phyloP scores from a whole-genome alignment of 2,329 filamentous ascomycete genomes.

The Ophiostoma sp. region DNA sequence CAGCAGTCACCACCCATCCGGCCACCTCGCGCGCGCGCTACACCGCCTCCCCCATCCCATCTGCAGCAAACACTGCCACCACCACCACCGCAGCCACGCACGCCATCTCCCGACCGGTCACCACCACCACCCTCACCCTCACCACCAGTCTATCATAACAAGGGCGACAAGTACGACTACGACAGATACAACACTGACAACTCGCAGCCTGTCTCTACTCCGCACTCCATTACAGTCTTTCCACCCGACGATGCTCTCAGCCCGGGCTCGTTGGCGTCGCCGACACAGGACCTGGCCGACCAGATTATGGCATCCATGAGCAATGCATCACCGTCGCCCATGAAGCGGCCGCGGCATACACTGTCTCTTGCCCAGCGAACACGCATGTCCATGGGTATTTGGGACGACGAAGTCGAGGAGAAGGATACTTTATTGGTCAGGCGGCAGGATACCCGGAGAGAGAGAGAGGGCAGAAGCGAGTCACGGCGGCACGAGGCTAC shows the following conservation, averaged over 20 bases:
- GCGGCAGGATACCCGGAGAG: slow-evolving; percentile 14
- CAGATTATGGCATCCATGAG: slow-evolving; percentile 52
- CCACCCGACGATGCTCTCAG: slow-evolving; percentile 14
- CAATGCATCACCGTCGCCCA: slow-evolving; percentile 52
- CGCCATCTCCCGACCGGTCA: slow-evolving; percentile 20
- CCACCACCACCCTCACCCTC: slow-evolving; percentile 15
- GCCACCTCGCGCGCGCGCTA: background rate
- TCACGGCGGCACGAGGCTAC: slow-evolving; percentile 18
- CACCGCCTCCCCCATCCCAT: background rate
- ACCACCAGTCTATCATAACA: background rate
- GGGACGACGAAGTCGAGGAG: slow-evolving; percentile 30
- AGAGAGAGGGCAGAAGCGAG: background rate
- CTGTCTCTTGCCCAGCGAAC: slow-evolving; percentile 72
- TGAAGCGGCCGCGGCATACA: slow-evolving; percentile 50
- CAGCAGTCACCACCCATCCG: slow-evolving; percentile 21
- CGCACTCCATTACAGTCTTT: slow-evolving; percentile 18
- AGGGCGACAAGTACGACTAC: background rate
- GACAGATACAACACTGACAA: slow-evolving; percentile 5
- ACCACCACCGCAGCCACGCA: slow-evolving; percentile 5
- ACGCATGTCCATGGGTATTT: slow-evolving; percentile 68
- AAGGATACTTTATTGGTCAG: slow-evolving; percentile 17
- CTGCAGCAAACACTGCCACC: slow-evolving; percentile 11
- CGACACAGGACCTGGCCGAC: slow-evolving; percentile 49
- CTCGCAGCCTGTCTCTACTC: slow-evolving; percentile 13
- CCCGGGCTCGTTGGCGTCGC: slow-evolving; percentile 31